Conservation (phyloP, 2,329 filamentous ascomycete genomes). For the Claviceps fusiformis region DNA sequence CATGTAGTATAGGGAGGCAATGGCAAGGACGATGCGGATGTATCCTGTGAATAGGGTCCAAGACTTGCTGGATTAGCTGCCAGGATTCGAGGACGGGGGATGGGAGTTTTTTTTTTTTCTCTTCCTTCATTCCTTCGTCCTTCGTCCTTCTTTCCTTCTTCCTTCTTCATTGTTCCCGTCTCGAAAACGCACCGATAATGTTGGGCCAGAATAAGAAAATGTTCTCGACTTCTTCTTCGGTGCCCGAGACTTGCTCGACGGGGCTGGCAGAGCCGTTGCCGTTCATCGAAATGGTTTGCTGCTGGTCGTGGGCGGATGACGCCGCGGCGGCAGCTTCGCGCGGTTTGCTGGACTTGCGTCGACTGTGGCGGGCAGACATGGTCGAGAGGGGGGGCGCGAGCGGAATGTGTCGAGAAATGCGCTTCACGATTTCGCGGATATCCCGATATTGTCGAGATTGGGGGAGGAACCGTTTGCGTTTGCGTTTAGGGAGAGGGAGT, state of each 20-base stretch:
- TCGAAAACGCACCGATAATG: constrained; percentile 54
- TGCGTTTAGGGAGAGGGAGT: too few species aligned
- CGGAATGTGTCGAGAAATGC: neutral
- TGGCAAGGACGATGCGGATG: constrained; percentile 62
- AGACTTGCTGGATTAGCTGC: neutral
- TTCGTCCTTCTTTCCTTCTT: too few species aligned
- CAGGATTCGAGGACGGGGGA: neutral
- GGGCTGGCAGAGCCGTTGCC: constrained; percentile 31
- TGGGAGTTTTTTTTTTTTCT: neutral
- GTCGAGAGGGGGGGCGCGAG: constrained; percentile 1
- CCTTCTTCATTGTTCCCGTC: neutral
- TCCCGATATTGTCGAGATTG: neutral
- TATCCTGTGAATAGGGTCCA: constrained; percentile 41
- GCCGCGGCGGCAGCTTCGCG: constrained; percentile 9
- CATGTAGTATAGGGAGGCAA: constrained; percentile 97
- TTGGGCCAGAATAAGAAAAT: constrained; percentile 75
- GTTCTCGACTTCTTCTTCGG: constrained; percentile 43
- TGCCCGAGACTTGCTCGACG: constrained; percentile 20
- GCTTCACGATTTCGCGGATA: neutral
- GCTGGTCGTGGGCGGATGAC: constrained; percentile 14
- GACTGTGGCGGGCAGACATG: constrained; percentile 27
- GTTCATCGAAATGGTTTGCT: constrained; percentile 22
- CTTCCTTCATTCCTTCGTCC: too few species aligned
- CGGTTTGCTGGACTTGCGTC: constrained; percentile 24
- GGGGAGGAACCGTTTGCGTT: neutral